Evolutionary conservation across 2,329 filamentous ascomycete species (phyloP), one percentile per base, ranked within the genome.

Genomic region (Colletotrichum karsti): DNA sequence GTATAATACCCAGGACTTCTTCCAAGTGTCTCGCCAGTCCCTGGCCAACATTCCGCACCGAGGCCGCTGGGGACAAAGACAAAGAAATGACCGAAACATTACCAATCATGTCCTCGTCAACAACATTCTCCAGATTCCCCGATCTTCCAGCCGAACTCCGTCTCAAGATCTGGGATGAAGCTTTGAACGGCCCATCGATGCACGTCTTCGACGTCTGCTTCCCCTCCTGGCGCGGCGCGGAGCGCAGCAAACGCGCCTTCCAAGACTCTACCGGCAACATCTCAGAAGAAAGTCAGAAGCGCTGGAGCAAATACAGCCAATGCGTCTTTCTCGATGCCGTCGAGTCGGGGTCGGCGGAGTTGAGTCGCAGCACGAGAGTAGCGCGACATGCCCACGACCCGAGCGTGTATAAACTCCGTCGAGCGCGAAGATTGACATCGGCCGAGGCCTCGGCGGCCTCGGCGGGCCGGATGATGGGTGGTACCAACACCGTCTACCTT

Each of bases 161-260:
- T 7, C 35, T 69, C 53, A 63, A 68, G 7, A 64, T 70, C 13
- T 70, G 68, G 64, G 48, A 68, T 3, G 58, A 70, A 12, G 67
- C 67, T 5, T 18, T n/a, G 2, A 28, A 67, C 2, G 72, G 69
- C 0, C 69, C 74, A 10, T 71, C 73, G 7, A 76, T 77, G 70
- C 74, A 77, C 24, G 24, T 76, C 20, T 74, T 77, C 8, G 74
- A 77, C 28, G 71, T 76, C 4, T 77, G 73, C 26, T 77, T 71
- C 53, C 72, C 75, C 6, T 74, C 72, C 3, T 72, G 73, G 69
- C 62, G 67, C 7, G 61, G 64, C 18, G 30, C 20, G 1, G 55
- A 35, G 10, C 54, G 66, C 12, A 62, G 55, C 26, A 59, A 30
- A 28, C 58, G 64, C 22, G 53, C 46, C 5, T 63, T 69, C 12